Evolutionary conservation across 2,329 filamentous ascomycete species (phyloP), one percentile per base, ranked within the genome.

Genomic region (Amesomyces nigricolor): DNA sequence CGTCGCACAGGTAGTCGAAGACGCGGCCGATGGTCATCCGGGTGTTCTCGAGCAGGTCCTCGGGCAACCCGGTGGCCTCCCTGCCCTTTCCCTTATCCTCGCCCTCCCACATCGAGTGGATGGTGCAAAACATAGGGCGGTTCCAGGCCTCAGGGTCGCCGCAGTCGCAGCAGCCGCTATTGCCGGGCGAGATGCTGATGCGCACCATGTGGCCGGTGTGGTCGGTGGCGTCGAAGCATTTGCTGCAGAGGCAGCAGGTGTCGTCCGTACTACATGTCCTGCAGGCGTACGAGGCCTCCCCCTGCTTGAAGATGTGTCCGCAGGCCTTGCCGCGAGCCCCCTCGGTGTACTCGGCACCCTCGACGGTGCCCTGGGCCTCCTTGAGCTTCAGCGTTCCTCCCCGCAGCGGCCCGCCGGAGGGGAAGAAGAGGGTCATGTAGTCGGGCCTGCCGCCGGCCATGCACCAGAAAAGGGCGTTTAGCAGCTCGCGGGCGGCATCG

Each of bases 141-240:
- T 85, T 85, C 92, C 95, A 99, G 10, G 94, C 95, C 71, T 99
- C 95, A 17, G 87, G 83, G 68, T 99, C 94, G 57, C 94, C 94
- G 68, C 94, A 99, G 72, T 99, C 94, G 71, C 94, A 99, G 74
- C 95, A 97, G 44, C 92, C 92, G 66, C 88, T 94, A 68, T 96
- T 96, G 6, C 92, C 92, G 2, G 88, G 83, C 1, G 91, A 95
- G 46, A 96, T 85, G 56, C 81, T 88, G 56, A 99, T 90, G 65
- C 88, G 87, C 53, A 97, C 91, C 74, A 90, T 89, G 71, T 99
- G 94, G 11, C 87, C 91, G 10, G 89, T 87, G 71, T 99, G 94
- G 67, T 99, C 92, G 39, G 92, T 97, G 26, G 91, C 85, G 67
- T 97, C 90, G 69, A 96, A 99, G 73, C 94, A 99, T 62, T 87